Evolutionary conservation across 2,329 filamentous ascomycete genomes (phyloP).

Genomic region (Bipolaris victoriae): DNA sequence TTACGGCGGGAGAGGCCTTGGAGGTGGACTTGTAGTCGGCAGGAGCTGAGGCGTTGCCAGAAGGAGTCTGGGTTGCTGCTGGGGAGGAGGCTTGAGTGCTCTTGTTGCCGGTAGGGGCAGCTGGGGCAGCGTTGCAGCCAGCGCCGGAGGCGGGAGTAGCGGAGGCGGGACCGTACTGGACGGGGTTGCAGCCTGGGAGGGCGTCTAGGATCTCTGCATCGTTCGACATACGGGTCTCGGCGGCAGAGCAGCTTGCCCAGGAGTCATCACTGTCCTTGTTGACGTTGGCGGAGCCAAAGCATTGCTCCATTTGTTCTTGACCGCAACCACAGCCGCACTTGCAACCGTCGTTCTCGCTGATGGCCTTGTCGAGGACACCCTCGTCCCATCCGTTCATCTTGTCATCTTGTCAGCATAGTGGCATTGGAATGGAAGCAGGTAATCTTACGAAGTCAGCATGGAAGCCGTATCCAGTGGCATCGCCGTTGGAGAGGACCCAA

Average conservation of each 20-base stretch:
- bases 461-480: slow-evolving; percentile 47
- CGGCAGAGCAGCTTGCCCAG: slow-evolving; percentile 39
- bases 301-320: slow-evolving; percentile 44
- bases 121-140: slow-evolving; percentile 32
- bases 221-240: slow-evolving; percentile 19
- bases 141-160: slow-evolving; percentile 38
- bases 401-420: neutral
- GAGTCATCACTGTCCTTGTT: slow-evolving; percentile 40
- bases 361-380: slow-evolving; percentile 46
- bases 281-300: slow-evolving; percentile 45
- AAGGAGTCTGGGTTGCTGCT: slow-evolving; percentile 6
- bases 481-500: slow-evolving; percentile 47
- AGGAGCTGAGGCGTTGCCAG: slow-evolving; percentile 5
- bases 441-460: slow-evolving; percentile 45
- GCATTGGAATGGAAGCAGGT: too few relatives aligned
- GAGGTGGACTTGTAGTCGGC: slow-evolving; percentile 3
- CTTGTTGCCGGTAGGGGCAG: slow-evolving; percentile 12
- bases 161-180: slow-evolving; percentile 44
- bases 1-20: neutral
- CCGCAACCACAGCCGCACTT: slow-evolving; percentile 49
- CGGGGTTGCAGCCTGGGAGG: slow-evolving; percentile 49
- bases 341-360: slow-evolving; percentile 41
- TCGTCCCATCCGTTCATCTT: slow-evolving; percentile 47
- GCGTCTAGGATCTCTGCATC: slow-evolving; percentile 31
- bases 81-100: slow-evolving; percentile 4